A percentile compares a stretch with the other conserved stretches of the same genome.
Conservation (phyloP, 257 asterid species). For the Schizonepeta tenuifolia region DNA sequence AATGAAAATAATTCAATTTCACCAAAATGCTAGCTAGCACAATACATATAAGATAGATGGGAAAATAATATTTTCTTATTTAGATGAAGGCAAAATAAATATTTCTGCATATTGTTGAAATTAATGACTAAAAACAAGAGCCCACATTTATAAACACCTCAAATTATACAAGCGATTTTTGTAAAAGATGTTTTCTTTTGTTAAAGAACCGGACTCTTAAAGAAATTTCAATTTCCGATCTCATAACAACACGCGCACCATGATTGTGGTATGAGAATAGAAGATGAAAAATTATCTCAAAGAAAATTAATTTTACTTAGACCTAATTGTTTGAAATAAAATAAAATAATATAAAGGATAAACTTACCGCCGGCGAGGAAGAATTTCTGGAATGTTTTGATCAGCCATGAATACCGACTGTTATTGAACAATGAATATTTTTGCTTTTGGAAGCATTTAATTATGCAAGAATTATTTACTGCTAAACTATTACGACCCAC, state of each 20-base stretch:
- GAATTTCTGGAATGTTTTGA: constrained; percentile 20
- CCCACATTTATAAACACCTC: neutral
- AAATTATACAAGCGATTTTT: neutral
- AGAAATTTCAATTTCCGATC: neutral
- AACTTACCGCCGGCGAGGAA: constrained; percentile 25
- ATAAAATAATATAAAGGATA: neutral
- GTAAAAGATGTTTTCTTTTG: too few relatives aligned
- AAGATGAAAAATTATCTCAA: neutral
- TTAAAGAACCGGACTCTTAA: neutral
- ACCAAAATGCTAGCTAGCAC: neutral
- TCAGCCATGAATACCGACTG: constrained; percentile 24
- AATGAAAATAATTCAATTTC: neutral
- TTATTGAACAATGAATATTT: neutral
- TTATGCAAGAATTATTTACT: neutral
- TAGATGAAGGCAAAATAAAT: neutral
- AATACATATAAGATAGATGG: neutral
- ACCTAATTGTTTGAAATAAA: neutral
- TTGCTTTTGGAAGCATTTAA: neutral
- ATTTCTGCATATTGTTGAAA: neutral
- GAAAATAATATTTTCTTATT: too few relatives aligned
- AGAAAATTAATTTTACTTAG: neutral
- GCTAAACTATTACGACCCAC: neutral
- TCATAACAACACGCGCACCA: neutral
- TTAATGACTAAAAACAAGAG: neutral
- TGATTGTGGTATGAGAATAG: neutral